Evolutionary conservation across 2,329 filamentous ascomycete genomes (phyloP), one percentile per base, ranked within the genome.

Genomic region (Nemania serpens): DNA sequence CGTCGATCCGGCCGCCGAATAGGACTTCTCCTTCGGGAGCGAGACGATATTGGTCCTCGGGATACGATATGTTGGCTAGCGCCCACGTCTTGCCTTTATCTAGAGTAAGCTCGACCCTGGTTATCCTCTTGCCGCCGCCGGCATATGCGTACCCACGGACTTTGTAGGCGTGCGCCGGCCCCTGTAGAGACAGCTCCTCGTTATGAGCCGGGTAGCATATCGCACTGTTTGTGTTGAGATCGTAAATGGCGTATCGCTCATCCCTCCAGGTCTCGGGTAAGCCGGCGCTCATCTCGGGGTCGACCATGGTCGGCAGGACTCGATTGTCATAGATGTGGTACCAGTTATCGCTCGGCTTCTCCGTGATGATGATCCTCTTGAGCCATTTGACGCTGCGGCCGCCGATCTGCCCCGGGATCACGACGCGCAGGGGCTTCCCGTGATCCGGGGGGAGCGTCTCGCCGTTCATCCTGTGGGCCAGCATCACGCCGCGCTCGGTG

Each of bases 291-390:
- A 89, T 88, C 67, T 96, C 92, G 0, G 93, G 92, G 11, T 88
- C 89, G 15, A 97, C 82, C 83, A 88, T 93, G 0, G 92, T 96
- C 66, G 93, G 93, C 41, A 97, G 77, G 1, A 97, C 92, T 60
- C 92, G 82, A 73, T 97, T 97, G 74, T 97, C 93, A 75, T 95
- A 93, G 64, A 96, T 92, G 75, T 97, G 93, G 70, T 97, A 97
- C 91, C 92, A 96, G 71, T 96, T 97, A 64, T 94, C 89, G 71
- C 92, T 96, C 0, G 93, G 92, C 22, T 82, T 80, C 10, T 88
- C 84, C 0, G 92, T 94, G 52, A 97, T 75, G 45, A 93, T 89
- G 62, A 97, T 83, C 66, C 82, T 88, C 78, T 89, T 94, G 60
- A 97, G 74, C 93, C 93, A 97, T 75, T 97, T 97, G 34, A 97